phyloP scores from a whole-genome alignment of 352 stramenopile species.

The Phytophthora kernoviae region DNA sequence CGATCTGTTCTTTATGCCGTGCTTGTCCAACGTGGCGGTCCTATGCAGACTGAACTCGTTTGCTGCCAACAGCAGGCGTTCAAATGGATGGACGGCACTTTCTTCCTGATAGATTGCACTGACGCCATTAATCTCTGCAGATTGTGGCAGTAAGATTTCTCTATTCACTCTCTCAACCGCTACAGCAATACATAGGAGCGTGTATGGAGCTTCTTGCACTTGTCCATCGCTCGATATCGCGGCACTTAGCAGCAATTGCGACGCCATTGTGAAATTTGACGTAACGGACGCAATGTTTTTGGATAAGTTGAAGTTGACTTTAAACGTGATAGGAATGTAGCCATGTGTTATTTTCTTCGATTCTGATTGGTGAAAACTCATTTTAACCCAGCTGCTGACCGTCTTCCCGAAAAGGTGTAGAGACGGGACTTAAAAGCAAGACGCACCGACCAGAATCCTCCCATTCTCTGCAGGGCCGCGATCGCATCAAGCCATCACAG shows the following conservation, averaged over 20 bases:
- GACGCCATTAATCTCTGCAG: neutral
- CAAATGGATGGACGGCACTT: slow-evolving; percentile 16
- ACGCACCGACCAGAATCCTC: neutral
- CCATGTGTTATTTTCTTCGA: too few species aligned
- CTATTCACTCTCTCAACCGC: slow-evolving; percentile 20
- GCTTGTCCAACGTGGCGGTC: neutral
- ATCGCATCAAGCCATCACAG: neutral
- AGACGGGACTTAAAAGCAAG: too few species aligned
- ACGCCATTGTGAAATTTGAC: slow-evolving; percentile 14
- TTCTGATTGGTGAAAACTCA: too few species aligned
- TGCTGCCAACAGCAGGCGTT: slow-evolving; percentile 21
- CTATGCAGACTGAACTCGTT: slow-evolving; percentile 24
- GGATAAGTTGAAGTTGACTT: neutral
- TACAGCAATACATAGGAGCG: slow-evolving; percentile 25
- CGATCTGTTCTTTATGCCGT: slow-evolving; percentile 9
- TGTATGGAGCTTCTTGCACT: slow-evolving; percentile 27
- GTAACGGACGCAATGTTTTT: slow-evolving; percentile 11
- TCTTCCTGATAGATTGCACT: slow-evolving; percentile 14
- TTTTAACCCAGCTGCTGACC: too few species aligned
- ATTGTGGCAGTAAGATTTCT: neutral
- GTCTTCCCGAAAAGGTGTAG: too few species aligned
- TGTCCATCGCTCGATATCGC: slow-evolving; percentile 21
- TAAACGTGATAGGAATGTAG: too few species aligned
- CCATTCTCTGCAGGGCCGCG: neutral
- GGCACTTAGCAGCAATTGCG: slow-evolving; percentile 19